Evolutionary conservation across 2,329 filamentous ascomycete genomes (phyloP).

Genomic region (Ambrosiella beaveri): DNA sequence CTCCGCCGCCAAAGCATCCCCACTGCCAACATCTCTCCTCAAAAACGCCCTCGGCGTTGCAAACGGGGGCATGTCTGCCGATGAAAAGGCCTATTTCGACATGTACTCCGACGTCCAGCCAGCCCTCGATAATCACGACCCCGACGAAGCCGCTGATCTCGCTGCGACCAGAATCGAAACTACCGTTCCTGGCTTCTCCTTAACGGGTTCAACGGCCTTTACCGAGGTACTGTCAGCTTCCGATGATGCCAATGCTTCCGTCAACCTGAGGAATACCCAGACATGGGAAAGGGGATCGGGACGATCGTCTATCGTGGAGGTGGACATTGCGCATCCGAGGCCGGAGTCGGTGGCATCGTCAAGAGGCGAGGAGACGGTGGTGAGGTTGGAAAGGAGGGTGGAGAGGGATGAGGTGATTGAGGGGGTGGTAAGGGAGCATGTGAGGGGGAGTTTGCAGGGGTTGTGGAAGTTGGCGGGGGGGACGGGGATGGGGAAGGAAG

Average conservation of each 20-base stretch:
- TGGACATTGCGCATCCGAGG: slow-evolving; percentile 34
- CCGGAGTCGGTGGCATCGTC: slow-evolving; percentile 42
- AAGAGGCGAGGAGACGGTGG: slow-evolving; percentile 39
- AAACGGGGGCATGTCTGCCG: slow-evolving; percentile 18
- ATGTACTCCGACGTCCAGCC: slow-evolving; percentile 65
- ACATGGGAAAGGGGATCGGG: neutral
- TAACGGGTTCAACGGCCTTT: neutral
- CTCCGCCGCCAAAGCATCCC: slow-evolving; percentile 16
- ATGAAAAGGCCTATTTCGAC: slow-evolving; percentile 57
- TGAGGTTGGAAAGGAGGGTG: slow-evolving; percentile 40
- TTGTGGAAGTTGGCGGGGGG: slow-evolving; percentile 53
- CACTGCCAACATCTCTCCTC: slow-evolving; percentile 14
- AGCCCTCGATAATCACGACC: slow-evolving; percentile 64
- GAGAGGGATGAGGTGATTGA: slow-evolving; percentile 45
- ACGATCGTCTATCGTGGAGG: slow-evolving; percentile 15
- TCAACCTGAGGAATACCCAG: neutral
- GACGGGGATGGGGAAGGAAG: slow-evolving; percentile 54
- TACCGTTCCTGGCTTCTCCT: slow-evolving; percentile 17
- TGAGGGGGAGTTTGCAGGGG: slow-evolving; percentile 61
- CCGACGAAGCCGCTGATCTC: slow-evolving; percentile 37
- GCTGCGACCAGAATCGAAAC: slow-evolving; percentile 22
- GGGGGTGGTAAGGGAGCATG: slow-evolving; percentile 61
- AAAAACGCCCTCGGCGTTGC: neutral
- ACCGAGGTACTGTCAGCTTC: neutral
- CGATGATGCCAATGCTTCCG: too few species aligned